Evolutionary conservation across 2,329 filamentous ascomycete species (phyloP).

Genomic region (Nemania serpens): DNA sequence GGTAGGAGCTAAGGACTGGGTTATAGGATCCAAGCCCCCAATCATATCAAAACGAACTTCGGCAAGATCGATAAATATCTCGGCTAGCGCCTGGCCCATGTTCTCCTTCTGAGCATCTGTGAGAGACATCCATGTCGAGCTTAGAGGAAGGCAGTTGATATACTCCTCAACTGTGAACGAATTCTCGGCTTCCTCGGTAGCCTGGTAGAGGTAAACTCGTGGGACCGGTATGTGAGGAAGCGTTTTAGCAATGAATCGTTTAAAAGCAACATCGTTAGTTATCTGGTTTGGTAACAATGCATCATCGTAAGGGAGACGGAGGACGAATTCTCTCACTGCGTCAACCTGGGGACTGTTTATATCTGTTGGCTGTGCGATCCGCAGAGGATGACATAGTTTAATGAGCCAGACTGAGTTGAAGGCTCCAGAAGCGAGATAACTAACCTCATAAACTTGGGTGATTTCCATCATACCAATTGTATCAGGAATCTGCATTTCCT

Average conservation of each 20-base stretch:
- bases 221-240: constrained; percentile 23
- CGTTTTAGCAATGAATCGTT: constrained; percentile 13
- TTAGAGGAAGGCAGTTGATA: constrained; percentile 7
- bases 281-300: constrained; percentile 13
- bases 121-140: constrained; percentile 18
- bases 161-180: constrained; percentile 20
- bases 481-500: not conserved
- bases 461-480: not conserved
- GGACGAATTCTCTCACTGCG: not conserved
- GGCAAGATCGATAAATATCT: constrained; percentile 12
- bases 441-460: not conserved
- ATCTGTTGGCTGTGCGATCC: not conserved
- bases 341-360: not conserved
- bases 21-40: constrained; percentile 10
- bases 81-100: constrained; percentile 8
- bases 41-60: constrained; percentile 18
- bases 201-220: constrained; percentile 9
- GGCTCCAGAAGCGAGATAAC: not conserved
- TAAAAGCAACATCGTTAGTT: constrained; percentile 23
- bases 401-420: constrained; percentile 16
- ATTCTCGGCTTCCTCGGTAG: not conserved
- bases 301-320: constrained; percentile 16
- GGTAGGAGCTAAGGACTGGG: constrained; percentile 9
- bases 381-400: not conserved
- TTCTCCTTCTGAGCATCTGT: not conserved